Conservation (phyloP, 2,329 filamentous ascomycete species). For the Lasiodiplodia sp. region DNA sequence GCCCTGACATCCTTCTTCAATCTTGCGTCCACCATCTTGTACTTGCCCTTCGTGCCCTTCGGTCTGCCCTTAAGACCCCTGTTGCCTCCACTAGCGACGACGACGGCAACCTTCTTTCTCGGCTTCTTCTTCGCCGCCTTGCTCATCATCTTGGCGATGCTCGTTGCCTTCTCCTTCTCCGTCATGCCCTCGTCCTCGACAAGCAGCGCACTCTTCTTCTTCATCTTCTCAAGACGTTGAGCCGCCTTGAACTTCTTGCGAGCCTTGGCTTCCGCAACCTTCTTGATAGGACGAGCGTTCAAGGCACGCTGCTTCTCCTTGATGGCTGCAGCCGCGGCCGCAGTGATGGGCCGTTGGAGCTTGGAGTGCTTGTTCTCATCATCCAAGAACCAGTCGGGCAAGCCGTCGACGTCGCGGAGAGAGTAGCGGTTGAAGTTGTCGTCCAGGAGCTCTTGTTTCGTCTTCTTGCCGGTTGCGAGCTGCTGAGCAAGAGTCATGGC, state of each 20-base stretch:
- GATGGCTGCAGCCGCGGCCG: constrained; percentile 88
- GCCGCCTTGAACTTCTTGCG: constrained; percentile 97
- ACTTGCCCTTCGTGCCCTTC: constrained; percentile 90
- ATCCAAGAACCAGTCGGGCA: constrained; percentile 98
- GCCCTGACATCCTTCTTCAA: constrained; percentile 97
- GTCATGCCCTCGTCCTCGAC: constrained; percentile 90
- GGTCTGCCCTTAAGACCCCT: constrained; percentile 86
- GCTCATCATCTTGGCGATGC: constrained; percentile 81
- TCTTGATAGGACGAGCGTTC: constrained; percentile 98
- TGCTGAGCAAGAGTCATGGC: constrained; percentile 97
- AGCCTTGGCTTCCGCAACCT: constrained; percentile 94
- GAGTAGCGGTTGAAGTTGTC: constrained; percentile 93
- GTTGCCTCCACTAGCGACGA: constrained; percentile 86
- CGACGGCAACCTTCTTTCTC: constrained; percentile 81
- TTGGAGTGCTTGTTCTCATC: constrained; percentile 87
- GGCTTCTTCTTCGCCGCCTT: constrained; percentile 87
- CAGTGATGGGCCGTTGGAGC: constrained; percentile 85
- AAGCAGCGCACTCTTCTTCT: constrained; percentile 94
- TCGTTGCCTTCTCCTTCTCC: constrained; percentile 92
- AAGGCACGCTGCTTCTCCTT: constrained; percentile 92
- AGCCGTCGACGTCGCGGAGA: constrained; percentile 87
- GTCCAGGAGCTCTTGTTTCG: constrained; percentile 80
- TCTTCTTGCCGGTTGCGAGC: constrained; percentile 85
- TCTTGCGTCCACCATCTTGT: constrained; percentile 94
- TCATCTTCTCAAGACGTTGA: constrained; percentile 88